Evolutionary conservation across 2,329 filamentous ascomycete species (phyloP), one percentile per base, ranked within the genome.

Genomic region (Trichoderma sp.): DNA sequence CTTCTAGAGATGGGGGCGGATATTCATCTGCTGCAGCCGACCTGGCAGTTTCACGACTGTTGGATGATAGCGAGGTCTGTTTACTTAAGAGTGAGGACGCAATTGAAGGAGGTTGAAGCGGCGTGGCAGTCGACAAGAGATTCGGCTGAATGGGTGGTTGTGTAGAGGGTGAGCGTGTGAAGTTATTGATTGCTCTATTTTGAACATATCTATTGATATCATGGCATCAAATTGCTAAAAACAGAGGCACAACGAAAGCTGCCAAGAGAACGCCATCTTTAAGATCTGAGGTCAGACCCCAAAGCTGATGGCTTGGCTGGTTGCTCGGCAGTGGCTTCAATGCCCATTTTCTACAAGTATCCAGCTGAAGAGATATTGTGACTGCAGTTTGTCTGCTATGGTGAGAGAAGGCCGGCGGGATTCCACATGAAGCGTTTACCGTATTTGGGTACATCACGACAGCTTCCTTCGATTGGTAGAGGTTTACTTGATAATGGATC

Each of bases 1-100:
- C 56, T 73, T 12, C 60, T 73, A 8, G 71, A 63, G n/a, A 35
- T 21, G 21, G 71, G 38, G 35, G 71, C 71, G 35, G 71, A 73
- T 31, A 73, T 65, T 29, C 18, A 53, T 73, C 31, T 62, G 1
- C n/a, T 31, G 4, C 67, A 71, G 33, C 67, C 67, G 14, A 16
- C 33, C 27, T 45, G 5, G 27, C 53, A 71, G 31, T 24, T 38
- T 62, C 33, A 24, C 29, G 24, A 45, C n/a, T 71, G 53, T n/a
- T 1, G 2, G 21, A 63, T 71, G 53, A 71, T 71, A 29, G n/a
- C 53, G 12, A 38, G 68, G 24, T 0, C 12, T 21, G 53, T 29
- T 12, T 71, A 71, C 33, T 9, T 62, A 0, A 18, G 38, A 11
- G 38, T 71, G 27, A 62, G 35, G 16, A n/a, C 45, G 21, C 11